Evolutionary conservation across 768 basidiomycete genomes (phyloP), one percentile per base, ranked within the genome.

Genomic region (Suillus subalutaceus): DNA sequence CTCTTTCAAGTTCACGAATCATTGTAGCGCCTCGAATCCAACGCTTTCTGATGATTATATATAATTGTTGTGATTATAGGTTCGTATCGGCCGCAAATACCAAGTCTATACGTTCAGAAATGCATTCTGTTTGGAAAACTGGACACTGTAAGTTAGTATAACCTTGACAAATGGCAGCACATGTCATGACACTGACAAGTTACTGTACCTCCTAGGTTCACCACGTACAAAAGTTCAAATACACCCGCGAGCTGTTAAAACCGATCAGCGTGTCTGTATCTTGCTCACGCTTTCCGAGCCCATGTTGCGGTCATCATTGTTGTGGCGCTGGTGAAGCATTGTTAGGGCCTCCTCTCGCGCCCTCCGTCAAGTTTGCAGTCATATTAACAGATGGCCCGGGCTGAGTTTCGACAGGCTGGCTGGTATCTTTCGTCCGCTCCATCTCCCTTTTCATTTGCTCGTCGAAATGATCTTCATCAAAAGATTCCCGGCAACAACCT

Each of bases 401-500:
- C 40, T 78, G 76, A 44, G 68, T 68, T 16, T 63, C 60, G 8
- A 73, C 67, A 23, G 69, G 68, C 55, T 59, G 55, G 23, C 60
- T 44, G 40, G 52, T 40, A 53, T 63, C 65, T 64, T 67, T 66
- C 20, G 67, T 67, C 48, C 65, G 71, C 56, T 72, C 70, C 64
- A 67, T 74, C 16, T 71, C 69, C 64, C 63, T 68, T 48, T 68
- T 75, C 68, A 75, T 15, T 44, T 67, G 75, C 52, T 77, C 75
- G 38, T 77, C 75, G 58, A 77, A 71, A 63, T 71, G 66, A 38
- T 78, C 76, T 18, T 70, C 52, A 63, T 77, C 52, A 62, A 78
- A 78, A 50, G 72, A 70, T n/a, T 71, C 67, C 30, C 71, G 69
- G 16, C 63, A 77, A 43, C 77, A 75, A 53, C 70, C 68, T 15